Evolutionary conservation across 345 rosid species (phyloP).

Genomic region (Pugionium cornutum): DNA sequence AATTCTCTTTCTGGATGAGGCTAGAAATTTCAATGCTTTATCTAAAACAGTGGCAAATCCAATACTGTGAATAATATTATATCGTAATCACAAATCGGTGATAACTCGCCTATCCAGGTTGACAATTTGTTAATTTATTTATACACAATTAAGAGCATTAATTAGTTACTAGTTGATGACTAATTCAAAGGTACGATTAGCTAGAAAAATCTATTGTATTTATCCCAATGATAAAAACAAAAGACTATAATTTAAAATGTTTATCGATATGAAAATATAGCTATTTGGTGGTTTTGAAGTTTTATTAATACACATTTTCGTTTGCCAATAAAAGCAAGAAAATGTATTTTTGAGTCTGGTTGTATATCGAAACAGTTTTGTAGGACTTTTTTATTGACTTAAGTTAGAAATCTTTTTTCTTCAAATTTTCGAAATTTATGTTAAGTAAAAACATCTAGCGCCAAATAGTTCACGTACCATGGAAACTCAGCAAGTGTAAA

Average conservation of each 20-base stretch:
- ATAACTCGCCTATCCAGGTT: slow-evolving; percentile 31
- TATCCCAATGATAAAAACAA: background rate
- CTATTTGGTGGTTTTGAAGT: background rate
- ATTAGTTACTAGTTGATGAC: background rate
- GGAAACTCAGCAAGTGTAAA: slow-evolving; percentile 30
- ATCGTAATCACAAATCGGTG: slow-evolving; percentile 23
- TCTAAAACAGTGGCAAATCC: slow-evolving; percentile 34
- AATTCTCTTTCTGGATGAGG: background rate
- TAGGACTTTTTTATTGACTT: slow-evolving; percentile 37
- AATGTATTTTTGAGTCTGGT: background rate
- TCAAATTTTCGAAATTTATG: background rate
- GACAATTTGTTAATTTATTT: slow-evolving; percentile 18
- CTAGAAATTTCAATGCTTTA: slow-evolving; percentile 23
- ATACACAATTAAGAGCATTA: background rate
- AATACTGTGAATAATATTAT: slow-evolving; percentile 23
- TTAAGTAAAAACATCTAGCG: slow-evolving; percentile 5
- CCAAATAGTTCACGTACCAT: slow-evolving; percentile 33
- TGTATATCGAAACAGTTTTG: slow-evolving; percentile 18
- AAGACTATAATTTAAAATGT: background rate
- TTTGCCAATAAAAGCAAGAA: background rate
- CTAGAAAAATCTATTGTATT: background rate
- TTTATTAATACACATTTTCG: background rate
- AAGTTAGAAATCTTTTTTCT: slow-evolving; percentile 6
- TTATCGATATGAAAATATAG: background rate
- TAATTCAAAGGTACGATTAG: slow-evolving; percentile 15